Conservation (phyloP, 2,329 filamentous ascomycete genomes). For the Aspergillus awamori region DNA sequence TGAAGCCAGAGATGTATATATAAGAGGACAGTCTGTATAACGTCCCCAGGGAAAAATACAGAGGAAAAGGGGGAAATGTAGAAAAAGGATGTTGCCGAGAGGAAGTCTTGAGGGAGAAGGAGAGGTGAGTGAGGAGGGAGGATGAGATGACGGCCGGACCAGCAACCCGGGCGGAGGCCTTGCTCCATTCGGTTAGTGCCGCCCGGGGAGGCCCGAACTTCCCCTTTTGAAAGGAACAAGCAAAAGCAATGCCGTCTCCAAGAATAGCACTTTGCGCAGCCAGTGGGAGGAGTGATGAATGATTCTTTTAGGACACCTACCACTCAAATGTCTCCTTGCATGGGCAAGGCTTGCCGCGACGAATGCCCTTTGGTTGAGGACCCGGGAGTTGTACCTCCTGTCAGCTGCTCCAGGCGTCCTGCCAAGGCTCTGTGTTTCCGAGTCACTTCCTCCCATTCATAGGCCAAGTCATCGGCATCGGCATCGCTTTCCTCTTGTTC, state of each 20-base stretch:
- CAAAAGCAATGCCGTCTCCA: neutral
- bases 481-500: conserved; percentile 35
- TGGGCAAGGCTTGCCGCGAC: conserved; percentile 21
- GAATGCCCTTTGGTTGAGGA: conserved; percentile 22
- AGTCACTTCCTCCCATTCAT: conserved; percentile 83
- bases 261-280: neutral
- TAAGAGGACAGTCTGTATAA: neutral
- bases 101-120: too few species aligned
- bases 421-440: conserved; percentile 84
- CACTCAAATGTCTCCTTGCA: conserved; percentile 1
- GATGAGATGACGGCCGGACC: conserved; percentile 19
- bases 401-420: conserved; percentile 59
- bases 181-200: conserved; percentile 19
- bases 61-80: neutral
- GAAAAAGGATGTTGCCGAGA: neutral
- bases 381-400: conserved; percentile 26
- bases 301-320: neutral
- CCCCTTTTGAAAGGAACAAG: conserved; percentile 8
- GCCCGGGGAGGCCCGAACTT: conserved; percentile 9
- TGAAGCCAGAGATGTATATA: conserved; percentile 2
- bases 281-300: neutral
- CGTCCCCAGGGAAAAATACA: neutral
- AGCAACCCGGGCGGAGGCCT: conserved; percentile 18
- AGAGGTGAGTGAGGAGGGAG: neutral
- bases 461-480: conserved; percentile 51